Percentiles rank a stretch among this genome's conserved stretches.
Evolutionary conservation across 1,284 basidiomycete species (phyloP).

Genomic region (Ustilago xerochloae): DNA sequence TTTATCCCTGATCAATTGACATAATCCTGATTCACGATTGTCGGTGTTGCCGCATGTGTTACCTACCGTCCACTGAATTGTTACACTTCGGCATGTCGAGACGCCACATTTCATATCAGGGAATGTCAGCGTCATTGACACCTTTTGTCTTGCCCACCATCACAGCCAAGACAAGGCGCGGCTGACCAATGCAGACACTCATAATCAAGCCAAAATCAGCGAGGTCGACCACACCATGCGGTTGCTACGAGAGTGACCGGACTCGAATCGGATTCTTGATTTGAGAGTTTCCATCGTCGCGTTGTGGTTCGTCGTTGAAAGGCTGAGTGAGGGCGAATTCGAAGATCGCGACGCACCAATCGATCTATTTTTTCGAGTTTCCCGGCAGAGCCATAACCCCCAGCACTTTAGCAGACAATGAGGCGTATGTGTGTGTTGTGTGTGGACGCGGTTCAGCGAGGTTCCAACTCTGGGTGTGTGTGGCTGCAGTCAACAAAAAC

Average conservation of each 20-base stretch:
- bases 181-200: not conserved
- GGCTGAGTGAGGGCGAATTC: not conserved
- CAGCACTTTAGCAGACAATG: not conserved
- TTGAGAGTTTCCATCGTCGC: slow-evolving; percentile 1
- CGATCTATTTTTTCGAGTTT: slow-evolving; percentile 2
- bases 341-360: not conserved
- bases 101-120: slow-evolving; percentile 1
- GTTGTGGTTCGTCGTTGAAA: not conserved
- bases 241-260: too few relatives aligned
- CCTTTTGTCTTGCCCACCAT: too few relatives aligned
- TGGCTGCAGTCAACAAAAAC: not conserved
- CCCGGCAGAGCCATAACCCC: too few relatives aligned
- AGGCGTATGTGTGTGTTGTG: not conserved
- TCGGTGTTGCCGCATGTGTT: slow-evolving; percentile 2
- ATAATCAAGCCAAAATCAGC: not conserved
- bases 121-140: not conserved
- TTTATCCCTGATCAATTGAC: not conserved
- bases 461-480: slow-evolving; percentile 27
- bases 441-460: slow-evolving; percentile 27
- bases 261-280: too few relatives aligned
- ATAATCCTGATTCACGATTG: not conserved
- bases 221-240: not conserved
- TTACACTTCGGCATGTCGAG: slow-evolving; percentile 5
- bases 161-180: not conserved
- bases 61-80: not conserved